Conservation (phyloP, 257 asterid species). For the Ballota nigra region DNA sequence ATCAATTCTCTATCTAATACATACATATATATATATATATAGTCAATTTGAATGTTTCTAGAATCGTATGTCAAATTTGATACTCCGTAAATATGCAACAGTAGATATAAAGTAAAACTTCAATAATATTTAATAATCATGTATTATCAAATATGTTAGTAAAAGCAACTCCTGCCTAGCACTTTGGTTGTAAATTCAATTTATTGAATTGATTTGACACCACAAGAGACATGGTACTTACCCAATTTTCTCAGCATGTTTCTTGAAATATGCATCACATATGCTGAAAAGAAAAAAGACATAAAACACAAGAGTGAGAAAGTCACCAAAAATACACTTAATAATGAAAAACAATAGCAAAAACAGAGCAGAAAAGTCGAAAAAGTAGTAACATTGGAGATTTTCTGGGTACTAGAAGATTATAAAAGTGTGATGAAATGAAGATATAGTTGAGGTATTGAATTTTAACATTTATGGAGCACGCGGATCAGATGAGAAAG, state of each 20-base stretch:
- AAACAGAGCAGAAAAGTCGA: not conserved
- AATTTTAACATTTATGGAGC: not conserved
- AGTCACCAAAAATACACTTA: not conserved
- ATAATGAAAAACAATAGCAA: not conserved
- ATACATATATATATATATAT: no score
- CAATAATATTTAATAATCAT: not conserved
- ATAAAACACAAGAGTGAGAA: constrained; percentile 24
- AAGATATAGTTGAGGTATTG: not conserved
- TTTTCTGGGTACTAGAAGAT: not conserved
- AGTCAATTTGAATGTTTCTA: not conserved
- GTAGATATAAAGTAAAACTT: not conserved
- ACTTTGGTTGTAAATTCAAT: not conserved
- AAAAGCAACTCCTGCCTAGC: not conserved
- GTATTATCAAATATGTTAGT: not conserved
- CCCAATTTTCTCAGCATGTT: constrained; percentile 91
- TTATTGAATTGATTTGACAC: not conserved
- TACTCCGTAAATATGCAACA: no score
- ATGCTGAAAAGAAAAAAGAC: constrained; percentile 49
- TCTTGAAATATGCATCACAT: constrained; percentile 94
- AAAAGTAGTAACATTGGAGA: not conserved
- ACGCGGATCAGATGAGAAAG: not conserved
- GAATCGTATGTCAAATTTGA: not conserved
- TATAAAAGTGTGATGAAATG: not conserved
- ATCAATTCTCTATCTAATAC: no score
- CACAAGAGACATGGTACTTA: constrained; percentile 27